Evolutionary conservation across 1,139 yeast species (phyloP).

Genomic region (Pichia cactophila): DNA sequence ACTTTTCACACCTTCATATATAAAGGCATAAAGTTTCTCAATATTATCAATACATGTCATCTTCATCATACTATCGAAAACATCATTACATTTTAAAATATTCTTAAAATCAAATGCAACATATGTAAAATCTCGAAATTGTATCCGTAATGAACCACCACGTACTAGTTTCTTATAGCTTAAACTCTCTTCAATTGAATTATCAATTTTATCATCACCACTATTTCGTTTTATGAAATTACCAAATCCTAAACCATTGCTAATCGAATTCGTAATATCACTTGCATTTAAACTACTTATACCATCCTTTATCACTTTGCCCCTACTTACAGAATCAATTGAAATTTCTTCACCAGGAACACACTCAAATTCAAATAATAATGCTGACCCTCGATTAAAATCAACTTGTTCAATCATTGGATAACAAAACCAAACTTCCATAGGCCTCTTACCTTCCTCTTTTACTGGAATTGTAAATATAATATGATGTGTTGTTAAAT

Average conservation of each 20-base stretch:
- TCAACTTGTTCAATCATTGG: conserved; percentile 71
- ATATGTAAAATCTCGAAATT: conserved; percentile 84
- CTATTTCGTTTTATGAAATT: not conserved
- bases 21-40: conserved; percentile 61
- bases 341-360: not conserved
- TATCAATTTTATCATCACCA: not conserved
- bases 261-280: conserved; percentile 10
- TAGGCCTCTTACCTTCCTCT: conserved; percentile 24
- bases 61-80: conserved; percentile 61
- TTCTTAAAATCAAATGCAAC: conserved; percentile 67
- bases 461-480: conserved; percentile 47
- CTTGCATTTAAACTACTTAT: conserved; percentile 6
- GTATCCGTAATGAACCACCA: conserved; percentile 53
- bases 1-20: conserved; percentile 51
- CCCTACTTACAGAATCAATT: not conserved
- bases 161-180: conserved; percentile 33
- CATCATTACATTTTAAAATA: conserved; percentile 58
- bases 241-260: conserved; percentile 9
- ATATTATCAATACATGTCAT: conserved; percentile 52
- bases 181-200: not conserved
- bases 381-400: conserved; percentile 47
- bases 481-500: conserved; percentile 78
- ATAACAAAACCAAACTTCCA: conserved; percentile 89
- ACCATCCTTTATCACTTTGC: conserved; percentile 4
- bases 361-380: conserved; percentile 14